phyloP scores from a whole-genome alignment of 495 filamentous ascomycete species.

The Entonaema liquescens region DNA sequence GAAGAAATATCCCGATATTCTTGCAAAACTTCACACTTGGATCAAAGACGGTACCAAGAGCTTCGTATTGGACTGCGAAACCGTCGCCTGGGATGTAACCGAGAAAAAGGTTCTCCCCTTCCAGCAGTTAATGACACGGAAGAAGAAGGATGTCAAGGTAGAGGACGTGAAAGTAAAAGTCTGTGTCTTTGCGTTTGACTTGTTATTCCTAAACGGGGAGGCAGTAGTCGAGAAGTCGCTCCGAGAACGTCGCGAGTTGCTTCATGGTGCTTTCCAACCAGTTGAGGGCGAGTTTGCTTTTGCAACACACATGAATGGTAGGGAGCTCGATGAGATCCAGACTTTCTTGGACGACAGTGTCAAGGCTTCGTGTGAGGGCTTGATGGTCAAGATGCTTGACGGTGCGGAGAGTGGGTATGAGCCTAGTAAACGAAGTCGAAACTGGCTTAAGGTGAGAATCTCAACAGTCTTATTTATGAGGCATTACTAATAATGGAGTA shows the following conservation, averaged over 20 bases:
- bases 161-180: slow-evolving; percentile 98
- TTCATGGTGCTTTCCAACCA: slow-evolving; percentile 75
- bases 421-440: slow-evolving; percentile 91
- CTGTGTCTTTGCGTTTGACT: slow-evolving; percentile 96
- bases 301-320: slow-evolving; percentile 86
- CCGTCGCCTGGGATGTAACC: slow-evolving; percentile 92
- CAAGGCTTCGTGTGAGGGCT: slow-evolving; percentile 92
- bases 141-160: slow-evolving; percentile 96
- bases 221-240: slow-evolving; percentile 87
- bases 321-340: slow-evolving; percentile 91
- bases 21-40: slow-evolving; percentile 87
- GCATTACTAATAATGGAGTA: slow-evolving; percentile 46
- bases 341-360: slow-evolving; percentile 89
- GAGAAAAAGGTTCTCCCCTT: slow-evolving; percentile 97
- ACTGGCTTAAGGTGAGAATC: slow-evolving; percentile 88
- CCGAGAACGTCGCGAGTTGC: slow-evolving; percentile 80
- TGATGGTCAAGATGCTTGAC: slow-evolving; percentile 99
- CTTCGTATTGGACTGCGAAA: slow-evolving; percentile 97
- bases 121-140: slow-evolving; percentile 97
- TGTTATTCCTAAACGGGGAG: slow-evolving; percentile 93
- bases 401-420: slow-evolving; percentile 91
- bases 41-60: slow-evolving; percentile 88
- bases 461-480: background rate
- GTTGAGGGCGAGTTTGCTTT: slow-evolving; percentile 92
- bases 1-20: slow-evolving; percentile 96